A percentile compares a stretch with the other conserved stretches of the same genome.
phyloP scores from a whole-genome alignment of 441 rosid genomes.

The Raphanus hybrid region DNA sequence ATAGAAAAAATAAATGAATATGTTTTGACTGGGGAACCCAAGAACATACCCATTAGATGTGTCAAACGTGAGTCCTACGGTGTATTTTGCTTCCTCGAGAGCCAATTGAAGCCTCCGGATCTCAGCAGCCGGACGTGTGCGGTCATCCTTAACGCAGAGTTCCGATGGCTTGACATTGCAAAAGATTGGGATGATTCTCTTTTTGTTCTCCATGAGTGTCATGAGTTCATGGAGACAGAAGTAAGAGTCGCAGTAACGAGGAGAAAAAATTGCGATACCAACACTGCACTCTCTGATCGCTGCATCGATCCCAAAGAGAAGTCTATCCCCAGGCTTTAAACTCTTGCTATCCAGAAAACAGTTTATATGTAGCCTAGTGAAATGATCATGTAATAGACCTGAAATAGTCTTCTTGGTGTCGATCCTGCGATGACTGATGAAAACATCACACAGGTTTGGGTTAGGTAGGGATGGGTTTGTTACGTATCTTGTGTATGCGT shows the following conservation, averaged over 20 bases:
- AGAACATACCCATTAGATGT: slow-evolving; percentile 58
- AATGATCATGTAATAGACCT: slow-evolving; percentile 60
- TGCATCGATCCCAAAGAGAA: slow-evolving; percentile 55
- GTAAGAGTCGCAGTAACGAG: slow-evolving; percentile 68
- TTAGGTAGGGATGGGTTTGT: slow-evolving; percentile 15
- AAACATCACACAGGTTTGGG: slow-evolving; percentile 55
- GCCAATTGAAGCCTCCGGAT: slow-evolving; percentile 54
- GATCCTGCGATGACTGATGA: slow-evolving; percentile 74
- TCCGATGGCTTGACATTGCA: slow-evolving; percentile 77
- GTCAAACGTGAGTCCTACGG: slow-evolving; percentile 80
- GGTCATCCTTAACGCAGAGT: slow-evolving; percentile 53
- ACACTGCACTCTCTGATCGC: slow-evolving; percentile 60
- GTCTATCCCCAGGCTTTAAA: slow-evolving; percentile 76
- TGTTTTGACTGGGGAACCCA: background rate
- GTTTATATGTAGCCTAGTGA: slow-evolving; percentile 44
- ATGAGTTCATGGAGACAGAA: slow-evolving; percentile 84
- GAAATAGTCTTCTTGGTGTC: slow-evolving; percentile 80
- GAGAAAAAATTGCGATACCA: slow-evolving; percentile 79
- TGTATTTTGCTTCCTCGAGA: slow-evolving; percentile 66
- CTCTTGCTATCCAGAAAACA: slow-evolving; percentile 77
- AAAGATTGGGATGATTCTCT: slow-evolving; percentile 78
- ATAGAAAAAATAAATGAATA: background rate
- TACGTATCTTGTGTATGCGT: slow-evolving; percentile 35
- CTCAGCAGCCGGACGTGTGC: slow-evolving; percentile 42
- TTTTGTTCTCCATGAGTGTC: slow-evolving; percentile 66